These are phyloP conservation scores for Silene vulgaris DNA, from an alignment of 179 eudicot genomes.

Conservation along the genomic window DNA sequence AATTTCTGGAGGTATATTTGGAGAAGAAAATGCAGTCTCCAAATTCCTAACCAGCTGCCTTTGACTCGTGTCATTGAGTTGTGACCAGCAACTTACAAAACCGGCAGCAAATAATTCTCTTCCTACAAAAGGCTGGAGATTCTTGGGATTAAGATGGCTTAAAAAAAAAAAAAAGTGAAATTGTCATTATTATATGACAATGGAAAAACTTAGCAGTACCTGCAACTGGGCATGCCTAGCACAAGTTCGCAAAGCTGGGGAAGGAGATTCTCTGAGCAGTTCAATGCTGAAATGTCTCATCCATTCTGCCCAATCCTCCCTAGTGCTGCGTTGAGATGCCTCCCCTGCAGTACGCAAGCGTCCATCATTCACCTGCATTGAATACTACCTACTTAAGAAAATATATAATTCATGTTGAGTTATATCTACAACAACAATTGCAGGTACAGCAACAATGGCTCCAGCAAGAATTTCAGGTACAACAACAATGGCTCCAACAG, in stretches of 20 bases:
- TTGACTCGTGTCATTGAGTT: conserved; percentile 77
- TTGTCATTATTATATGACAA: background rate
- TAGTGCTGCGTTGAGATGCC: conserved; percentile 99
- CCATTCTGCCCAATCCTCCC: conserved; percentile 99
- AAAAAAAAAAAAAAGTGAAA: background rate
- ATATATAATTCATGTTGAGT: background rate
- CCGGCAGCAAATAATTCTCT: conserved; percentile 97
- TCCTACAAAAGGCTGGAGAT: conserved; percentile 90
- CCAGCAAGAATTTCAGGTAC: background rate
- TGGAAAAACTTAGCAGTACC: conserved; percentile 36
- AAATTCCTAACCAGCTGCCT: conserved; percentile 75
- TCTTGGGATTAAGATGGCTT: conserved; percentile 21
- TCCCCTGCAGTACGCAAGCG: conserved; percentile 90
- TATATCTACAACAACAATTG: no score
- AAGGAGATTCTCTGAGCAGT: conserved; percentile 88
- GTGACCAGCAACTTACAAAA: conserved; percentile 99
- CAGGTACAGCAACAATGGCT: no score
- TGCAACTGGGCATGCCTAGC: conserved; percentile 96
- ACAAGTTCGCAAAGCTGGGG: conserved; percentile 95
- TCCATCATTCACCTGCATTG: conserved; percentile 77
- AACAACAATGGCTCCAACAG: background rate
- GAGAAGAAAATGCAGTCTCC: conserved; percentile 98
- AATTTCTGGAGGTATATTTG: conserved; percentile 94
- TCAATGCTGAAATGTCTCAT: conserved; percentile 99
- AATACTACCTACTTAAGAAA: background rate